Percentiles rank a stretch among this genome's conserved stretches.
Evolutionary conservation across 2,329 filamentous ascomycete genomes (phyloP).

Genomic region (Chaetomium strumarium): DNA sequence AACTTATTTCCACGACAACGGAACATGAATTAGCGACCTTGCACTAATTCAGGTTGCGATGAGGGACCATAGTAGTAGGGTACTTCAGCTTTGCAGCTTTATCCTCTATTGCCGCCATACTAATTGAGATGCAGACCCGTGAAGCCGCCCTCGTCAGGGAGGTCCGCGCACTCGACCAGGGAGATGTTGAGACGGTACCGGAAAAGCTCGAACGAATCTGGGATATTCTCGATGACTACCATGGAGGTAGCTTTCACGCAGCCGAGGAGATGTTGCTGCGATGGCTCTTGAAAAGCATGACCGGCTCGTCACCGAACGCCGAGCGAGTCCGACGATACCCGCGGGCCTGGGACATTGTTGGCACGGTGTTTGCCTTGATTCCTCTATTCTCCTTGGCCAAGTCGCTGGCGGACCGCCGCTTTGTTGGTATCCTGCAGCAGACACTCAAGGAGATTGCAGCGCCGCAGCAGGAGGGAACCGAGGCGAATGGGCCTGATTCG

Average conservation of each 20-base stretch:
- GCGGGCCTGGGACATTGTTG: conserved; percentile 56
- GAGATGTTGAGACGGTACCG: conserved; percentile 37
- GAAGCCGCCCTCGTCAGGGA: conserved; percentile 42
- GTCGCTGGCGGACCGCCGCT: conserved; percentile 63
- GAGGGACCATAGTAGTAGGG: conserved; percentile 4
- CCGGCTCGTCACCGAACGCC: conserved; percentile 38
- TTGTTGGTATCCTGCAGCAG: conserved; percentile 60
- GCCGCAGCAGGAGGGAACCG: conserved; percentile 18
- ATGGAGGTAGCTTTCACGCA: conserved; percentile 42
- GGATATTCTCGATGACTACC: conserved; percentile 40
- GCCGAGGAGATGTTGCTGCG: conserved; percentile 54
- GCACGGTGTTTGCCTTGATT: conserved; percentile 56
- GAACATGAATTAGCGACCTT: conserved; percentile 3
- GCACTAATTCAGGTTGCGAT: neutral
- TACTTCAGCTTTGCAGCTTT: neutral
- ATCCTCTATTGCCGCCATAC: neutral
- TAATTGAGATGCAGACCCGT: conserved; percentile 13
- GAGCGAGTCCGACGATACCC: conserved; percentile 52
- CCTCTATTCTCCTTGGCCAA: conserved; percentile 64
- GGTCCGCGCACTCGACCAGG: conserved; percentile 51
- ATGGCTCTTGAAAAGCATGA: conserved; percentile 60
- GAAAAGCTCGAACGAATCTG: conserved; percentile 46
- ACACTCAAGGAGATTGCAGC: conserved; percentile 54
- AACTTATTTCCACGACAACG: neutral
- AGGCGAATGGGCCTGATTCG: conserved; percentile 9